These are phyloP conservation scores for Pythium volutum DNA, from an alignment of 352 stramenopile species.

Conservation along the genomic window DNA sequence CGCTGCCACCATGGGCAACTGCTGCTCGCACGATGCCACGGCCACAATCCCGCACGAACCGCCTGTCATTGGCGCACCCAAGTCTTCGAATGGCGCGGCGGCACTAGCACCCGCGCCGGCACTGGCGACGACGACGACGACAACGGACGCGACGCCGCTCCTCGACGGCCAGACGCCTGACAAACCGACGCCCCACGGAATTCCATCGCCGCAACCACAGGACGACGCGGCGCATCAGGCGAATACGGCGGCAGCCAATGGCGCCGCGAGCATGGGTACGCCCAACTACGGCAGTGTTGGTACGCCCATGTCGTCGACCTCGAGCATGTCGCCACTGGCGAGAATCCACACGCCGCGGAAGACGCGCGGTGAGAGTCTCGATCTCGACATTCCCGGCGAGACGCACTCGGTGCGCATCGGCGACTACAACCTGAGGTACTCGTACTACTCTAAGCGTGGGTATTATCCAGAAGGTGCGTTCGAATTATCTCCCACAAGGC, in stretches of 20 bases:
- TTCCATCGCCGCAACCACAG: not conserved
- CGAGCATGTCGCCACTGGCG: constrained; percentile 15
- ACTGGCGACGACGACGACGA: not conserved
- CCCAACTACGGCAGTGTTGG: constrained; percentile 1
- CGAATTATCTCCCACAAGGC: not conserved
- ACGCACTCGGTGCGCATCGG: constrained; percentile 74
- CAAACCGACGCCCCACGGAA: not conserved
- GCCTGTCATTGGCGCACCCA: not conserved
- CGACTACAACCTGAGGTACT: constrained; percentile 88
- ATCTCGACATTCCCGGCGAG: constrained; percentile 42
- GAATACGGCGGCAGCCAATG: not conserved
- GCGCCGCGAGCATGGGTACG: constrained; percentile 2
- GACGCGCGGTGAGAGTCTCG: constrained; percentile 28
- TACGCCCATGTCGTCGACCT: constrained; percentile 22
- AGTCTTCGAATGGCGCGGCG: not conserved
- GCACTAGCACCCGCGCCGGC: not conserved
- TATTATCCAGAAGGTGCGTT: constrained; percentile 91
- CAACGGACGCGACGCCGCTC: not conserved
- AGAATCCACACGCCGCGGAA: constrained; percentile 27
- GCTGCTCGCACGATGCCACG: constrained; percentile 70
- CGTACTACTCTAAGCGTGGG: constrained; percentile 92
- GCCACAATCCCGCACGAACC: constrained; percentile 24
- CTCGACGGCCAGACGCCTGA: not conserved
- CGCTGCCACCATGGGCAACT: constrained; percentile 64
- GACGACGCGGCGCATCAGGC: not conserved